Evolutionary conservation across 371 early-diverging fungal genomes (phyloP).

Genomic region (Haplosporangium sp.): DNA sequence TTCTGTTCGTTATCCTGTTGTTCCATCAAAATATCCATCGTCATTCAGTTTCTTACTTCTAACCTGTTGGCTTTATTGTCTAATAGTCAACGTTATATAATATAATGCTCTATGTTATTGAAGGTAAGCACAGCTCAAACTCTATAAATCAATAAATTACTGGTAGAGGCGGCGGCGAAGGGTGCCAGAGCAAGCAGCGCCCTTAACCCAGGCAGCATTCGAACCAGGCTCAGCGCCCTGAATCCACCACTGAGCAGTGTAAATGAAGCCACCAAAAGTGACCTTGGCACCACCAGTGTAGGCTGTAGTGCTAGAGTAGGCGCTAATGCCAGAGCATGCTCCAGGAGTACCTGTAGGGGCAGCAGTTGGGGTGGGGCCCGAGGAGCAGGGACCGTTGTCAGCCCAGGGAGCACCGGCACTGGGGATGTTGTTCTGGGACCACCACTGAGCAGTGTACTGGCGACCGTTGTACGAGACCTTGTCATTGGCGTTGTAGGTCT

Average conservation of each 20-base stretch:
- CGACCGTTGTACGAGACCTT: constrained; percentile 61
- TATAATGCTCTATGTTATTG: too few species aligned
- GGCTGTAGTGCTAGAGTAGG: constrained; percentile 46
- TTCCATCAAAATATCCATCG: too few species aligned
- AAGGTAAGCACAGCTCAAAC: too few species aligned
- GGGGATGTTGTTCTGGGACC: constrained; percentile 56
- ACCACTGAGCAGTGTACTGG: constrained; percentile 54
- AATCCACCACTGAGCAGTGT: constrained; percentile 59
- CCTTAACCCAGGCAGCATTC: constrained; percentile 44
- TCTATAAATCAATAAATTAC: background rate
- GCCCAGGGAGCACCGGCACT: constrained; percentile 47
- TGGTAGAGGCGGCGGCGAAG: constrained; percentile 43
- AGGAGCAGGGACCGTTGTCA: constrained; percentile 43
- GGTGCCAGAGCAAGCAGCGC: constrained; percentile 39
- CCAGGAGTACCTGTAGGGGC: constrained; percentile 13
- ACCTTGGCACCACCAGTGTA: constrained; percentile 61
- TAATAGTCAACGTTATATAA: too few species aligned
- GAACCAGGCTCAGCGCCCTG: constrained; percentile 52
- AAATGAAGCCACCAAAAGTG: constrained; percentile 56
- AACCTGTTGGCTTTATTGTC: too few species aligned
- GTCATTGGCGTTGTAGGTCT: constrained; percentile 54
- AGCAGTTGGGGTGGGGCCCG: constrained; percentile 15
- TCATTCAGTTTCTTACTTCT: too few species aligned
- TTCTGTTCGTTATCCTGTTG: too few species aligned
- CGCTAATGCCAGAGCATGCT: constrained; percentile 28